Conservation (phyloP, 148 eudicot genomes). For the Chenopodium formosanum region DNA sequence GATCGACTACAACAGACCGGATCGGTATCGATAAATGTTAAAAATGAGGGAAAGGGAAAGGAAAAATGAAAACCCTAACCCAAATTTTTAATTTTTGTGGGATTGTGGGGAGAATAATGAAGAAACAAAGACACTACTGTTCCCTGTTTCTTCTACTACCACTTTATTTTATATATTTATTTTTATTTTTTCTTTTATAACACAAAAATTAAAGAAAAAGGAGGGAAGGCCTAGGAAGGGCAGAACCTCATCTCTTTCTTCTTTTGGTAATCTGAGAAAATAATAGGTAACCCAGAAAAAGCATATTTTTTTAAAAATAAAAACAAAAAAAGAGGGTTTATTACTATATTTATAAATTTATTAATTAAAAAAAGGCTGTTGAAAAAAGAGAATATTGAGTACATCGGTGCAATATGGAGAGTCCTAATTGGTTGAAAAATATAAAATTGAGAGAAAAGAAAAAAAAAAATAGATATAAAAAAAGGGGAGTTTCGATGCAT, state of each 20-base stretch:
- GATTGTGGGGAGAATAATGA: slow-evolving; percentile 21
- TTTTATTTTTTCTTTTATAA: no score
- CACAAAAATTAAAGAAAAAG: background rate
- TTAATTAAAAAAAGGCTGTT: background rate
- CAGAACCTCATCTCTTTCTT: slow-evolving; percentile 53
- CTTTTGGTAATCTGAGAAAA: slow-evolving; percentile 44
- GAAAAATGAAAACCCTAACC: no score
- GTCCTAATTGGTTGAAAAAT: slow-evolving; percentile 8
- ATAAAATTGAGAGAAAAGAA: background rate
- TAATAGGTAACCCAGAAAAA: slow-evolving; percentile 30
- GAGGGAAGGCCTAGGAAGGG: slow-evolving; percentile 13
- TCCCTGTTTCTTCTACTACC: slow-evolving; percentile 13
- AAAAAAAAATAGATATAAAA: background rate
- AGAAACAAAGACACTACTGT: slow-evolving; percentile 18
- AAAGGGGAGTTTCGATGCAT: background rate
- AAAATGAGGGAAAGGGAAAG: slow-evolving; percentile 21
- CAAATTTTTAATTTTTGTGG: slow-evolving; percentile 1
- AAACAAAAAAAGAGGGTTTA: background rate
- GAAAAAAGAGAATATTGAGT: slow-evolving; percentile 22
- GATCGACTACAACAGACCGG: background rate
- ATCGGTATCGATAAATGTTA: slow-evolving; percentile 4
- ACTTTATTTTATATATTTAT: background rate
- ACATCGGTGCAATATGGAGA: slow-evolving; percentile 19
- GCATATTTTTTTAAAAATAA: slow-evolving; percentile 1
- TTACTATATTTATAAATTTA: background rate